Evolutionary conservation across 2,329 filamentous ascomycete species (phyloP).

Genomic region (Talaromyces pinophilus): DNA sequence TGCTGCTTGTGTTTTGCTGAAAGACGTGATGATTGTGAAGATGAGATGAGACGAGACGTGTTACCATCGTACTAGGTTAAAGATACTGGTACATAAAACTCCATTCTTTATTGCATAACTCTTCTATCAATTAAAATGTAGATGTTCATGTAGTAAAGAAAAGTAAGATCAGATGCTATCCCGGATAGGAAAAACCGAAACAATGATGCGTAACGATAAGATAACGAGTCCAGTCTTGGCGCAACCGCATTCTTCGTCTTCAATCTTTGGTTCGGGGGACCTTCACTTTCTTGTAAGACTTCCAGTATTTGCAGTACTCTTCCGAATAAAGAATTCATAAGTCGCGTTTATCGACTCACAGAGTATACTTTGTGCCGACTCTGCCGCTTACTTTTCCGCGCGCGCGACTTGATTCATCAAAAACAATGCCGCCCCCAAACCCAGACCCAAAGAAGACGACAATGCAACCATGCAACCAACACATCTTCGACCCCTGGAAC

Average conservation of each 20-base stretch:
- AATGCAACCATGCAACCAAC: slow-evolving; percentile 9
- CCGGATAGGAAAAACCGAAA: slow-evolving; percentile 22
- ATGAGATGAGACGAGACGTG: slow-evolving; percentile 11
- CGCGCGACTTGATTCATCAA: neutral
- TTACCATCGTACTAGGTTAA: slow-evolving; percentile 8
- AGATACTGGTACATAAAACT: slow-evolving; percentile 17
- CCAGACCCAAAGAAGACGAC: neutral
- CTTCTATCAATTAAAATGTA: neutral
- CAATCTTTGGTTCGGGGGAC: neutral
- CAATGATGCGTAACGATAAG: slow-evolving; percentile 7
- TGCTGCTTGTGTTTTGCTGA: neutral
- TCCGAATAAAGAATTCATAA: neutral
- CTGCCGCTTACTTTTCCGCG: neutral
- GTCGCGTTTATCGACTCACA: neutral
- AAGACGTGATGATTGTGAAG: slow-evolving; percentile 15
- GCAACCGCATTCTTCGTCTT: slow-evolving; percentile 1
- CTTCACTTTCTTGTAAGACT: neutral
- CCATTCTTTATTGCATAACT: slow-evolving; percentile 17
- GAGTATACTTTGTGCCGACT: too few species aligned
- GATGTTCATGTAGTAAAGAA: neutral
- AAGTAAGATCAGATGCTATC: neutral
- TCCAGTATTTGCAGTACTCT: neutral
- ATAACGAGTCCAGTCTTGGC: slow-evolving; percentile 19
- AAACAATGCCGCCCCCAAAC: neutral
- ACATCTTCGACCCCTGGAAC: slow-evolving; percentile 55